phyloP scores from a whole-genome alignment of 352 stramenopile species.

The Phytophthora pisi region DNA sequence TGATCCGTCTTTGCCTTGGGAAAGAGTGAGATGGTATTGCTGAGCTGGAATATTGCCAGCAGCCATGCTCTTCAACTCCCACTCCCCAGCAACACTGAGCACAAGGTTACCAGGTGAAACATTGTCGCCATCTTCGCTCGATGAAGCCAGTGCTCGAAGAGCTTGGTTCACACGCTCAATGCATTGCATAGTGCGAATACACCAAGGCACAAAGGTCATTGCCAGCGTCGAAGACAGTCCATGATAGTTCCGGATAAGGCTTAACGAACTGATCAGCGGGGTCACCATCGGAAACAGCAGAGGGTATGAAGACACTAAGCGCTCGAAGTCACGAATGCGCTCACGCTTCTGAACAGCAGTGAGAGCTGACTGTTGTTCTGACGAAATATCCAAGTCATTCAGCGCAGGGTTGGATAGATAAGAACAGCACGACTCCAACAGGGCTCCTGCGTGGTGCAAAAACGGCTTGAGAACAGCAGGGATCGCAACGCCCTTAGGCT shows the following conservation, averaged over 20 bases:
- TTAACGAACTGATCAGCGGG: constrained; percentile 69
- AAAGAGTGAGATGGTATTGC: constrained; percentile 83
- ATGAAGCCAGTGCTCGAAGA: constrained; percentile 41
- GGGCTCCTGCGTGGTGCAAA: constrained; percentile 65
- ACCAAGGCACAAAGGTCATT: constrained; percentile 82
- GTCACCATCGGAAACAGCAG: constrained; percentile 66
- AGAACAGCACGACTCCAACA: constrained; percentile 58
- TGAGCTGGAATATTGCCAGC: constrained; percentile 87
- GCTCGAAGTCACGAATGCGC: constrained; percentile 35
- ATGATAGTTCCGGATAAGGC: constrained; percentile 71
- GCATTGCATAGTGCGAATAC: constrained; percentile 65
- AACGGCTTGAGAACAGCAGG: constrained; percentile 81
- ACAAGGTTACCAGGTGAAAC: constrained; percentile 45
- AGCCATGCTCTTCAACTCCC: constrained; percentile 89
- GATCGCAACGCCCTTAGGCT: constrained; percentile 50
- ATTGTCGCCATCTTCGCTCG: constrained; percentile 26
- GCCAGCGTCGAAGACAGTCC: constrained; percentile 69
- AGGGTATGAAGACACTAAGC: constrained; percentile 49
- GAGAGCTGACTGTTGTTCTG: constrained; percentile 27
- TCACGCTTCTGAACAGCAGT: constrained; percentile 22
- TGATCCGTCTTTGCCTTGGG: constrained; percentile 63
- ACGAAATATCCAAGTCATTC: constrained; percentile 26
- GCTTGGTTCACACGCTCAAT: constrained; percentile 70
- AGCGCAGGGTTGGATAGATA: constrained; percentile 51
- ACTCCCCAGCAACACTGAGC: constrained; percentile 80